Base-by-base conservation (phyloP, 768 basidiomycete genomes). In the Scleroderma citrinum region DNA sequence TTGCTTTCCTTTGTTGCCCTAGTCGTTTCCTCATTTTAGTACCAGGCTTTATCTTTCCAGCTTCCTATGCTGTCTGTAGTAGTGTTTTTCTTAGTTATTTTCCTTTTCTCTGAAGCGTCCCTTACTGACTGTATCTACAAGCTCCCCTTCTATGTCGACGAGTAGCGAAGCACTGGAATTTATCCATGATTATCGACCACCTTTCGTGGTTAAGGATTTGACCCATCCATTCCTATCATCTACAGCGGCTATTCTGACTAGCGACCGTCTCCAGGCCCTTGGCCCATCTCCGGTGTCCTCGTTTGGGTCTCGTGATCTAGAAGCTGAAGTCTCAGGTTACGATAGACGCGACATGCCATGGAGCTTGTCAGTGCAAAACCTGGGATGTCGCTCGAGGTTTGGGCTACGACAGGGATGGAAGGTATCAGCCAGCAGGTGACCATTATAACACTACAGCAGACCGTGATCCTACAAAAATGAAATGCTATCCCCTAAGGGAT, bases 71-170 rank as follows among this genome's bases (percentile, higher is more conserved):
- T 46, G 40, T 46, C 38, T 17, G 10, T 31, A 38, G 16, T 44
- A 49, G 19, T 61, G 48, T 61, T 48, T 52, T 31, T 34, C 17
- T 31, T 62, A 55, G 49, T 43, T 46, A 26, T 52, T 47, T 39
- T 31, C 26, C 36, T 38, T 30, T 26, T 43, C 42, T 51, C 32
- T 51, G 42, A 42, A 56, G 38, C 45, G 26, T 52, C 37, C 29
- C 26, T 35, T 24, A 48, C 50, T n/a, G 31, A 60, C 13, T 68
- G 64, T 65, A 65, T 65, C 55, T 44, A 61, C 61, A 63, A 52
- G 39, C 37, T 26, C 24, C 44, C 17, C 26, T 38, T 23, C 51
- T 50, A 51, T 53, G 31, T 51, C 53, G 54, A 56, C 56, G 50
- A 49, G 40, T 54, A 58, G 21, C 32, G 23, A 53, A 17, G 20